Conservation (phyloP, 164 flowering plant species). For the Tetrastigma voinierianum region DNA sequence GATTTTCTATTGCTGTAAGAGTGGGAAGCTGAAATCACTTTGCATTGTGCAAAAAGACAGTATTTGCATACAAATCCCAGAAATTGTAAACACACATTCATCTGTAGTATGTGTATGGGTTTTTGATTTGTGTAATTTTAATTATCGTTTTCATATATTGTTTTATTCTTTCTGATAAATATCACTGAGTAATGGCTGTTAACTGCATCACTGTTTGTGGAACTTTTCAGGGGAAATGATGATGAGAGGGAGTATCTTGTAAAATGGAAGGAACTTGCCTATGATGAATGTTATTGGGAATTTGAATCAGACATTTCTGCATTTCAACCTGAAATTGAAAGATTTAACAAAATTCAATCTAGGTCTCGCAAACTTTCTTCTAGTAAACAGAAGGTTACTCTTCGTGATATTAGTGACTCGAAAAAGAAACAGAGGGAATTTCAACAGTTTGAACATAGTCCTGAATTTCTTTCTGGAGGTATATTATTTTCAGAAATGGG, state of each 20-base stretch:
- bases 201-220: constrained; percentile 1
- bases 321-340: constrained; percentile 81
- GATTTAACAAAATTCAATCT: constrained; percentile 55
- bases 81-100: too few species aligned
- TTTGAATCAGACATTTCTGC: constrained; percentile 79
- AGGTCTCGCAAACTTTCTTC: constrained; percentile 38
- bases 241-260: constrained; percentile 87
- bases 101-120: too few species aligned
- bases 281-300: constrained; percentile 98
- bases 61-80: too few species aligned
- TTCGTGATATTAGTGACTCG: constrained; percentile 46
- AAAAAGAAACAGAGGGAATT: constrained; percentile 72
- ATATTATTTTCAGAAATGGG: constrained; percentile 5
- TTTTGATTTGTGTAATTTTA: too few species aligned
- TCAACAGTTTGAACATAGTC: constrained; percentile 82
- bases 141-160: neutral
- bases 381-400: constrained; percentile 48
- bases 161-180: neutral
- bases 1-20: too few species aligned
- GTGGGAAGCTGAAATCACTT: too few species aligned
- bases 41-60: too few species aligned
- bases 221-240: constrained; percentile 51
- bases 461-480: constrained; percentile 94
- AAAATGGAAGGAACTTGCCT: constrained; percentile 87
- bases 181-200: constrained; percentile 1